Evolutionary conservation across 2,329 filamentous ascomycete genomes (phyloP), one percentile per base, ranked within the genome.

Genomic region (Fusarium solani-melongenae): DNA sequence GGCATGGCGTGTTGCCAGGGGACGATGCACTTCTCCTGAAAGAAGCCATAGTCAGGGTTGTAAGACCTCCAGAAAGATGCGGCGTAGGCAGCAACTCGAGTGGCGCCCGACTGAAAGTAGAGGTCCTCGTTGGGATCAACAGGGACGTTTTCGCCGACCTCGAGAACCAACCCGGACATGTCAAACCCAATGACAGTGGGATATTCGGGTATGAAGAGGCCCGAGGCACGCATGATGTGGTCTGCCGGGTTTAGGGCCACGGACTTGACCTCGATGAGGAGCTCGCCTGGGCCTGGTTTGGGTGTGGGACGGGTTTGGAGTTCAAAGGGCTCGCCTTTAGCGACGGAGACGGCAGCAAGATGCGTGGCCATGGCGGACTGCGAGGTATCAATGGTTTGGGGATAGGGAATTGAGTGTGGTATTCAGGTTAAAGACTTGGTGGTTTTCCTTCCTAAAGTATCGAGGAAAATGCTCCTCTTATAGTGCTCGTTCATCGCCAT

Each of bases 201-300:
- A 69, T 85, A 86, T 0, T 51, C 57, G 2, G 79, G 49, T 41
- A 86, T 81, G 56, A 83, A 81, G 64, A 87, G 79, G 17, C 85
- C 86, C 7, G 77, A 70, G 27, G 82, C 79, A n/a, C 84, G 85
- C 79, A 85, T 83, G 53, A 79, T 53, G 59, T 22, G 65, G 66
- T 88, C 87, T 59, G 85, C 81, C 3, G 86, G 86, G 68, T 88
- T 88, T 39, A 88, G 77, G 15, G 86, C 86, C 6, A 87, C 76
- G 4, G 86, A 84, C 59, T 85, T 85, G 72, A 88, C 83, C 1
- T 77, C 82, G 62, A 88, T 78, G 27, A 88, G 85, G 60, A 88
- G 79, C 49, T 88, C 86, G 33, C 74, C 76, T 20, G 84, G 83
- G 0, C 85, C 84, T 46, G 86, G 84, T 9, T 82, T 83, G 5